Percentiles rank a stretch among this genome's conserved stretches.
These are phyloP conservation scores for Leccinum barrowsii DNA, from an alignment of 768 basidiomycete species.

Conservation along the genomic window DNA sequence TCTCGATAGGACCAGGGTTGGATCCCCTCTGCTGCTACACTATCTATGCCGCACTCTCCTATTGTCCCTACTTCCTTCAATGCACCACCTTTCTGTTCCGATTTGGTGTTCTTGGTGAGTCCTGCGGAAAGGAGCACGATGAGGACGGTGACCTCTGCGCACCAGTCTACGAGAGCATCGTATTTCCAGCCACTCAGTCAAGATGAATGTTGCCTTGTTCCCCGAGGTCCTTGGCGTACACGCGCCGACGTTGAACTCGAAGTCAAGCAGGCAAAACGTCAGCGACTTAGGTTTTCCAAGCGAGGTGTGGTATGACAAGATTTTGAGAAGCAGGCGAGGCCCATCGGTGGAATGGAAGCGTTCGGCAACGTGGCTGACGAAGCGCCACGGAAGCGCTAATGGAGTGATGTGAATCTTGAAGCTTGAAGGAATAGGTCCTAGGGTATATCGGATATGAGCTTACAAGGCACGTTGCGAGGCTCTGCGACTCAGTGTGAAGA, in stretches of 20 bases:
- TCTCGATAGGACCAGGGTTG: neutral
- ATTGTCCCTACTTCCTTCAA: slow-evolving; percentile 59
- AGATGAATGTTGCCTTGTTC: slow-evolving; percentile 75
- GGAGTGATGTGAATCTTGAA: too few relatives aligned
- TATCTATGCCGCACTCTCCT: slow-evolving; percentile 42
- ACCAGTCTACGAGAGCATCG: too few relatives aligned
- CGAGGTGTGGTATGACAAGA: neutral
- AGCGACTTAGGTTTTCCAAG: too few relatives aligned
- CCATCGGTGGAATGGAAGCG: neutral
- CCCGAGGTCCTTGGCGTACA: slow-evolving; percentile 54
- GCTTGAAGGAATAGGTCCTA: too few relatives aligned
- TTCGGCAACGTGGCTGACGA: neutral
- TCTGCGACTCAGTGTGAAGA: too few relatives aligned
- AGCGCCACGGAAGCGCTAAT: too few relatives aligned
- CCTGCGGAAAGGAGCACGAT: slow-evolving; percentile 68
- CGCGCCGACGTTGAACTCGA: too few relatives aligned
- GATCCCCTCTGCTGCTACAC: too few relatives aligned
- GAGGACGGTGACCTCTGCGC: slow-evolving; percentile 71
- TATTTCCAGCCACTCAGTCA: slow-evolving; percentile 69
- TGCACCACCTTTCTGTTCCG: slow-evolving; percentile 29
- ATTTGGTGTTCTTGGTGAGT: slow-evolving; percentile 60
- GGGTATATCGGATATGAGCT: neutral
- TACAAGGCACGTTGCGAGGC: too few relatives aligned
- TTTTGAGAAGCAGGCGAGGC: neutral
- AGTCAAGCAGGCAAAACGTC: too few relatives aligned